Evolutionary conservation across 441 rosid genomes (phyloP).

Genomic region (Aleurites moluccanus): DNA sequence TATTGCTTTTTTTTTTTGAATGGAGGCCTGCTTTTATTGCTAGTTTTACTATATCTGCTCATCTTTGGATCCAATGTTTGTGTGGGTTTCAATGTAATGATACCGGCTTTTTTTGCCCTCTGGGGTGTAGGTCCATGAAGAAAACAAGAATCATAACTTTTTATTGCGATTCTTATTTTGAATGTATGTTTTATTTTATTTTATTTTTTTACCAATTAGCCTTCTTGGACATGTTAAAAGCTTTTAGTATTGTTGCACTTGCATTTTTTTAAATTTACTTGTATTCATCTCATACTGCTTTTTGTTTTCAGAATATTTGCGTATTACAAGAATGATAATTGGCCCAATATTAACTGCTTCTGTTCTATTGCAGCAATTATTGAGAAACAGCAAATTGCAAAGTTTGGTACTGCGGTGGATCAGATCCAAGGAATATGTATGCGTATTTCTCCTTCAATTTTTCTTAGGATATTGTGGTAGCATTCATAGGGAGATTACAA

Average conservation of each 20-base stretch:
- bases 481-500: neutral
- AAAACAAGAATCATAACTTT: neutral
- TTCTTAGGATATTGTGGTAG: constrained; percentile 12
- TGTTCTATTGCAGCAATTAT: constrained; percentile 47
- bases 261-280: neutral
- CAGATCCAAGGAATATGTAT: constrained; percentile 71
- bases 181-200: neutral
- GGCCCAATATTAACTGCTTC: constrained; percentile 7
- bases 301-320: neutral
- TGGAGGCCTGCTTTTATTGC: neutral
- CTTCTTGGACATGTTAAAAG: neutral
- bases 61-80: constrained; percentile 10
- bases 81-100: constrained; percentile 2
- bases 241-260: neutral
- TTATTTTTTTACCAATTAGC: constrained; percentile 7
- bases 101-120: neutral
- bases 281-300: neutral
- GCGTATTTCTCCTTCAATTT: constrained; percentile 25
- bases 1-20: no score
- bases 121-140: neutral
- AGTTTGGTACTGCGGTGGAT: constrained; percentile 63
- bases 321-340: neutral
- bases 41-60: neutral
- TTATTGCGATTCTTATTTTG: neutral
- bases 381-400: constrained; percentile 55